These are phyloP conservation scores for Hortiboletus campestris DNA, from an alignment of 768 basidiomycete genomes.

Conservation along the genomic window DNA sequence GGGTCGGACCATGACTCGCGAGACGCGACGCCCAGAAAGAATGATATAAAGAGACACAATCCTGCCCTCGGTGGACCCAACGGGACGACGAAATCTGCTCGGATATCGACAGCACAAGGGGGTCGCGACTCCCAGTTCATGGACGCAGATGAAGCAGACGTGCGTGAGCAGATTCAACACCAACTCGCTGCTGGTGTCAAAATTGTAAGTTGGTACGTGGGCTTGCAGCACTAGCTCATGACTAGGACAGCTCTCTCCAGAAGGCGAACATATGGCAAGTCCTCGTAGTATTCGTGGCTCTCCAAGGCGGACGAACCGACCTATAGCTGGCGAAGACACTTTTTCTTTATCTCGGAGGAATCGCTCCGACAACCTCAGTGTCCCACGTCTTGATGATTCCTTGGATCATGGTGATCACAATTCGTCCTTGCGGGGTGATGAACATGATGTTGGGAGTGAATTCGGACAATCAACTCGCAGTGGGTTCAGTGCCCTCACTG, in stretches of 20 bases:
- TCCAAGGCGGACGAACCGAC: slow-evolving; percentile 52
- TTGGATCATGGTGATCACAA: slow-evolving; percentile 44
- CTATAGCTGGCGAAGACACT: slow-evolving; percentile 35
- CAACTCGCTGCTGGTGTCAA: slow-evolving; percentile 74
- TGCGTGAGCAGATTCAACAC: slow-evolving; percentile 84
- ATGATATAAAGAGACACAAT: slow-evolving; percentile 40
- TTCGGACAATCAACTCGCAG: slow-evolving; percentile 47
- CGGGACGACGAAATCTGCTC: slow-evolving; percentile 29
- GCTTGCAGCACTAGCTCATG: slow-evolving; percentile 12
- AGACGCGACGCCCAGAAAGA: slow-evolving; percentile 59
- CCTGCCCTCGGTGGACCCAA: slow-evolving; percentile 32
- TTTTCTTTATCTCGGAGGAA: slow-evolving; percentile 39
- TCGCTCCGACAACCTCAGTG: slow-evolving; percentile 42
- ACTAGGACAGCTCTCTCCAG: slow-evolving; percentile 55
- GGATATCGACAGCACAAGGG: slow-evolving; percentile 41
- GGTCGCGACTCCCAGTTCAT: slow-evolving; percentile 79
- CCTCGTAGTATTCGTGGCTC: slow-evolving; percentile 70
- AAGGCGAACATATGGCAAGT: slow-evolving; percentile 57
- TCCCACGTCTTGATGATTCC: slow-evolving; percentile 44
- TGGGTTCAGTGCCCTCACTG: slow-evolving; percentile 37
- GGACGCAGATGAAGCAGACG: slow-evolving; percentile 84
- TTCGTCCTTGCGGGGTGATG: slow-evolving; percentile 43
- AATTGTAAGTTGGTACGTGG: slow-evolving; percentile 46
- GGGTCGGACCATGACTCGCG: slow-evolving; percentile 48
- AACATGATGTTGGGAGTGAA: slow-evolving; percentile 57